Conservation (phyloP, 108 stramenopile species). For the Cyclostephanos invisitatus region DNA sequence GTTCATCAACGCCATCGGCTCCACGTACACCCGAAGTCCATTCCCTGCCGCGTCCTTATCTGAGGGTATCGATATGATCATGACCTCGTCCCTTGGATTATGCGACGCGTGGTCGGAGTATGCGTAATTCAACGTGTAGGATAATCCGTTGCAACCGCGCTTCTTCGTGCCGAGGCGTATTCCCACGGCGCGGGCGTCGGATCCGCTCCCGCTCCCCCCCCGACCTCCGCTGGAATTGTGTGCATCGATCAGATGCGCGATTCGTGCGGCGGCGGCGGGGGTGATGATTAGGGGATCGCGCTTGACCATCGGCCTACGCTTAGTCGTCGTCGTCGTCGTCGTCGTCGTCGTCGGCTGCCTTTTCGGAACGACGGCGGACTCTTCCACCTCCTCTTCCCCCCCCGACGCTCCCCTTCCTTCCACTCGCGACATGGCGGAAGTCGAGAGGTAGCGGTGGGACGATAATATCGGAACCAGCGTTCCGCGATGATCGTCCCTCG, state of each 20-base stretch:
- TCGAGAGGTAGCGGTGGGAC: constrained; percentile 8
- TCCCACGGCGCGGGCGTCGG: constrained; percentile 60
- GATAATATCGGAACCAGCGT: background rate
- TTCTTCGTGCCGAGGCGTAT: constrained; percentile 94
- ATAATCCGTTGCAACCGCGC: constrained; percentile 98
- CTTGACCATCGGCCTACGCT: constrained; percentile 14
- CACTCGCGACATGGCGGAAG: constrained; percentile 17
- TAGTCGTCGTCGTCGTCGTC: constrained; percentile 1
- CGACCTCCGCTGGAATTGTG: constrained; percentile 25
- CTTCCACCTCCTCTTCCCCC: background rate
- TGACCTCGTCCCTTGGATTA: constrained; percentile 57
- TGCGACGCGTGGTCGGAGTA: constrained; percentile 61
- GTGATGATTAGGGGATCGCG: constrained; percentile 44
- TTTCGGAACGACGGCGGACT: background rate
- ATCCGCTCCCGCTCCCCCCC: background rate
- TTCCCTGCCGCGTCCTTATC: constrained; percentile 57
- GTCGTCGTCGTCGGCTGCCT: background rate
- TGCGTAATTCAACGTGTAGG: constrained; percentile 98
- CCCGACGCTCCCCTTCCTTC: background rate
- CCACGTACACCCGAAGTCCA: constrained; percentile 93
- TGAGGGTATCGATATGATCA: constrained; percentile 41
- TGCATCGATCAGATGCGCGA: constrained; percentile 28
- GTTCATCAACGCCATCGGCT: constrained; percentile 97
- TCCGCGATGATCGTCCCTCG: background rate
- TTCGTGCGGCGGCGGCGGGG: constrained; percentile 40